Percentiles rank a stretch among this genome's conserved stretches.
Conservation (phyloP, 2,329 filamentous ascomycete genomes). For the Ilyonectria sp. region DNA sequence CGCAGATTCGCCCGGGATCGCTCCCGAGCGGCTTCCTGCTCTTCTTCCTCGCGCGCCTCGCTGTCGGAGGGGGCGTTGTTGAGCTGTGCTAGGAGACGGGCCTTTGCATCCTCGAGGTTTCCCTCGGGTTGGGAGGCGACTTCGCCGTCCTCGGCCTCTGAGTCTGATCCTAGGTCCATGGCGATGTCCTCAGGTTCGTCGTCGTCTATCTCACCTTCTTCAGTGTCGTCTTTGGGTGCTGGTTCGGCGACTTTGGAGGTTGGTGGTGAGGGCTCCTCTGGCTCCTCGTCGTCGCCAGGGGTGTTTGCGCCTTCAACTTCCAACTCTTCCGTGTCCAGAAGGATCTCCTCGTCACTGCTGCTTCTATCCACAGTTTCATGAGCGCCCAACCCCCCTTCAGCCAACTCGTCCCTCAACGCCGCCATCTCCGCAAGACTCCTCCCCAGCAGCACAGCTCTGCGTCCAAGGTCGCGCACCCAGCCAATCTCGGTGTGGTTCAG, state of each 20-base stretch:
- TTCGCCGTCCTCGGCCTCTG: slow-evolving; percentile 56
- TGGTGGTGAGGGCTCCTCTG: slow-evolving; percentile 10
- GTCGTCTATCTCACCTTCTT: slow-evolving; percentile 47
- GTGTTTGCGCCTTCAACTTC: slow-evolving; percentile 49
- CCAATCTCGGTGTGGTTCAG: slow-evolving; percentile 83
- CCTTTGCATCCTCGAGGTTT: slow-evolving; percentile 65
- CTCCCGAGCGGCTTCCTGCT: slow-evolving; percentile 48
- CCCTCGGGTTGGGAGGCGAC: slow-evolving; percentile 46
- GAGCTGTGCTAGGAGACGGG: slow-evolving; percentile 63
- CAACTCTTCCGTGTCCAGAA: slow-evolving; percentile 52
- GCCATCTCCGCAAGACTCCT: slow-evolving; percentile 69
- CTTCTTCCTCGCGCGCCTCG: slow-evolving; percentile 39
- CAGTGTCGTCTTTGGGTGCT: slow-evolving; percentile 31
- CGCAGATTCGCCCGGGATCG: slow-evolving; percentile 67
- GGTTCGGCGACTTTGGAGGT: slow-evolving; percentile 43
- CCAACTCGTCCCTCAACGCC: slow-evolving; percentile 60
- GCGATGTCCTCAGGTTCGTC: slow-evolving; percentile 52
- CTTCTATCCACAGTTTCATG: slow-evolving; percentile 64
- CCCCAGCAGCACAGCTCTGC: slow-evolving; percentile 77
- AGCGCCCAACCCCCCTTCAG: slow-evolving; percentile 58
- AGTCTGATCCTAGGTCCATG: slow-evolving; percentile 60
- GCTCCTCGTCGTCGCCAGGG: slow-evolving; percentile 34
- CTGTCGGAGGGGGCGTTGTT: slow-evolving; percentile 47
- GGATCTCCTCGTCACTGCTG: slow-evolving; percentile 56
- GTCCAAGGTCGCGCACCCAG: slow-evolving; percentile 83